Percentiles rank a stretch among this genome's conserved stretches.
These are phyloP conservation scores for Piper betle DNA, from an alignment of 164 flowering plant species.

Conservation along the genomic window DNA sequence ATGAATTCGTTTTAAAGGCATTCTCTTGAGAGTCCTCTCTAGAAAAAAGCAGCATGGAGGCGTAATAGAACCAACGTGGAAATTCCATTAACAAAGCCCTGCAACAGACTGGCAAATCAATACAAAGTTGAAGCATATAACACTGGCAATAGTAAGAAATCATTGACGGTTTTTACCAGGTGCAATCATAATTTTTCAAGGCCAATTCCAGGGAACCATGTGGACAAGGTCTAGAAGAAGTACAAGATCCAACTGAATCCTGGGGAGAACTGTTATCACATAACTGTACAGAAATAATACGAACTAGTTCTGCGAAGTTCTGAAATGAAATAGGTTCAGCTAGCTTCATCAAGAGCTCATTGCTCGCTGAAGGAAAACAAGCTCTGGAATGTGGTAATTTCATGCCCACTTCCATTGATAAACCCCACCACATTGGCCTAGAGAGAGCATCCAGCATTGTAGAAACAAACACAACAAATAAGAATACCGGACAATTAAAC, in stretches of 20 bases:
- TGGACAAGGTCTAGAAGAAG: too few relatives aligned
- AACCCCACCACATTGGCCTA: constrained; percentile 60
- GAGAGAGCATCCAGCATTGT: constrained; percentile 38
- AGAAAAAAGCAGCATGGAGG: constrained; percentile 41
- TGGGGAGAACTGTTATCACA: too few relatives aligned
- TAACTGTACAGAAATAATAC: too few relatives aligned
- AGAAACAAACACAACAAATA: constrained; percentile 21
- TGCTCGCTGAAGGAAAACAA: constrained; percentile 37
- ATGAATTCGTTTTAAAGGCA: constrained; percentile 7
- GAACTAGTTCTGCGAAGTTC: background rate
- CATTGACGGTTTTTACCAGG: constrained; percentile 30
- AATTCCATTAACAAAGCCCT: constrained; percentile 69
- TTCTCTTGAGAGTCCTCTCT: constrained; percentile 11
- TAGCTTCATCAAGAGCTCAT: constrained; percentile 21
- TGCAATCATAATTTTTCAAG: constrained; percentile 34
- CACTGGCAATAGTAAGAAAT: too few relatives aligned
- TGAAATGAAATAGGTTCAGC: constrained; percentile 38
- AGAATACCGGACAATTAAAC: background rate
- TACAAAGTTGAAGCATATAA: too few relatives aligned
- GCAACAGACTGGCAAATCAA: constrained; percentile 4
- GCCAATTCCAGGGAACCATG: background rate
- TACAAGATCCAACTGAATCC: too few relatives aligned
- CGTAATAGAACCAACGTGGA: constrained; percentile 63
- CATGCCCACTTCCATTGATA: constrained; percentile 39
- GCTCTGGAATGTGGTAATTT: constrained; percentile 56